Base-by-base conservation (phyloP, 140 eudicot genomes). In the Erigeron philadelphicus region DNA sequence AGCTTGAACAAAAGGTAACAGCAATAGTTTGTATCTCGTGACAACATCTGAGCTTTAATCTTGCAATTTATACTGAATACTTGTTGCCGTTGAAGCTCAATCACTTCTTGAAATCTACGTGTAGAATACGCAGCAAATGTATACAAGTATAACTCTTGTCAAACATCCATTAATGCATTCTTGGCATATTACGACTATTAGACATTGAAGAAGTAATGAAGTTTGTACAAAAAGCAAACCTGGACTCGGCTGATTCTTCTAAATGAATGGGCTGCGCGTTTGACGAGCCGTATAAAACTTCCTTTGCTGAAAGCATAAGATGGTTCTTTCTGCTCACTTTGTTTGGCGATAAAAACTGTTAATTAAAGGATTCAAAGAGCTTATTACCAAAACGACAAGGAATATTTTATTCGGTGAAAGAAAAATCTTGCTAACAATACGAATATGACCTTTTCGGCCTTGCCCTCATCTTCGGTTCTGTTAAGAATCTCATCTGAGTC, bases 261-360 rank as follows among this genome's bases (percentile, higher is more conserved):
- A 9, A 7, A 38, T 41, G 19, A 25, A 62, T 41, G n/a, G 11
- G 23, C 23, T 41, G 41, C 23, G 15, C 25, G 8, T 62, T 8
- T 38, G 50, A 8, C 41, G 23, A 15, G 67, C 8, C 12, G 13
- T 35, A 62, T 4, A 62, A 8, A 62, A 42, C 67, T 11, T 15
- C 50, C 49, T 13, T 38, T 62, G 67, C 31, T 12, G 67, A 62
- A 40, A 62, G 47, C 67, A 62, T 62, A 40, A 62, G 67, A 13
- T 62, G 49, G 40, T 11, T 62, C 67, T 62, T 62, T 62, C 49
- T 48, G 11, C 40, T 13, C 67, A 62, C 68, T 42, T 64, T 38
- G 13, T 11, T 64, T 6, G 15, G 13, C 15, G 5, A 64, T 10
- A 43, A 41, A 50, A 13, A 31, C 43, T 64, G 15, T 41, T 42